Conservation (phyloP, 192 early-diverging fungal genomes). For the Obelidium mucronatum region DNA sequence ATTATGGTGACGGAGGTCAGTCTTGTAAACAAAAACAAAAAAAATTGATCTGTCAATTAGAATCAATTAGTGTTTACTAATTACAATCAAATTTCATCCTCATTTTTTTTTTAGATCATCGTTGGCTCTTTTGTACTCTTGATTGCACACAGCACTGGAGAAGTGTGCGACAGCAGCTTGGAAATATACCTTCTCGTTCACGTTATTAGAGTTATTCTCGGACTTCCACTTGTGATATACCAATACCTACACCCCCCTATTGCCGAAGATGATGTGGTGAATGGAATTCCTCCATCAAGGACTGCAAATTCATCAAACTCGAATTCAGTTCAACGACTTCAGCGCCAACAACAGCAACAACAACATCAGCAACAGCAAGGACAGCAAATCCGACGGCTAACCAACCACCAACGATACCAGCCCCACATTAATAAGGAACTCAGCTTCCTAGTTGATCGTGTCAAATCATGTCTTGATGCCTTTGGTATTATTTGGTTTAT, state of each 20-base stretch:
- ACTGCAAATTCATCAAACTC: neutral
- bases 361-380: neutral
- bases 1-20: slow-evolving; percentile 28
- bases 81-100: too few species aligned
- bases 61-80: too few species aligned
- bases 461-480: slow-evolving; percentile 68
- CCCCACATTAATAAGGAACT: slow-evolving; percentile 30
- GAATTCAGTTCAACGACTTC: neutral
- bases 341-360: neutral
- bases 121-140: slow-evolving; percentile 60
- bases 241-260: slow-evolving; percentile 60
- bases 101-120: slow-evolving; percentile 38
- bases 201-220: slow-evolving; percentile 61
- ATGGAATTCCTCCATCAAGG: neutral
- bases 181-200: slow-evolving; percentile 68
- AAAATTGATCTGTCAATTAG: neutral
- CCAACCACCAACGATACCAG: slow-evolving; percentile 5
- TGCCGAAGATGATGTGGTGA: neutral
- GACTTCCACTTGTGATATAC: slow-evolving; percentile 69
- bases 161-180: slow-evolving; percentile 58
- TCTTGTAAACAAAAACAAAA: too few species aligned
- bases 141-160: slow-evolving; percentile 50
- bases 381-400: neutral
- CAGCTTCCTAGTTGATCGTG: slow-evolving; percentile 32
- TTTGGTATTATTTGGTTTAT: slow-evolving; percentile 71